phyloP scores from a whole-genome alignment of 1,139 yeast genomes.

The Fermentozyma sake region DNA sequence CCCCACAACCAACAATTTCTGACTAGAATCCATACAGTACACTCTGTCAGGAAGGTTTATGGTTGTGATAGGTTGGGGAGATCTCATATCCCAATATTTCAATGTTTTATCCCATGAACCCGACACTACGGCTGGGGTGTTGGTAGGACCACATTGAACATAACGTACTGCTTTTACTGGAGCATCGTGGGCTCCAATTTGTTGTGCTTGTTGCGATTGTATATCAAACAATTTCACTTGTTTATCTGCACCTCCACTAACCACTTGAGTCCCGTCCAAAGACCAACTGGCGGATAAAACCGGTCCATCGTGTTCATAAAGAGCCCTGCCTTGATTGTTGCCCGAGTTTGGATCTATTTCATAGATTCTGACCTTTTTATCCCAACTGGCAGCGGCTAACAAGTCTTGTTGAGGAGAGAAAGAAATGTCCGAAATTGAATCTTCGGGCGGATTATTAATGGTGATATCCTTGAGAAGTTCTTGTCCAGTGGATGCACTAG shows the following conservation, averaged over 20 bases:
- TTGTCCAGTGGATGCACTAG: constrained; percentile 45
- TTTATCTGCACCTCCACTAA: constrained; percentile 92
- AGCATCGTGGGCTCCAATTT: constrained; percentile 82
- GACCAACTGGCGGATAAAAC: constrained; percentile 83
- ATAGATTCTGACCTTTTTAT: constrained; percentile 88
- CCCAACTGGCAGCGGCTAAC: constrained; percentile 88
- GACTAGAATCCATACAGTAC: constrained; percentile 81
- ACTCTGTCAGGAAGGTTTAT: constrained; percentile 85
- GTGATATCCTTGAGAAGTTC: constrained; percentile 72
- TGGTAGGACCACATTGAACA: constrained; percentile 78
- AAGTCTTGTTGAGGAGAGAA: constrained; percentile 93
- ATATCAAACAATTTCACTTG: constrained; percentile 82
- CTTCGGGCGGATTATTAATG: constrained; percentile 86
- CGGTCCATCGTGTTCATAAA: constrained; percentile 88
- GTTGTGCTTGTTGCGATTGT: constrained; percentile 75
- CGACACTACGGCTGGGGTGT: constrained; percentile 79
- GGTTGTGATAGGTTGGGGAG: constrained; percentile 79
- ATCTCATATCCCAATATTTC: constrained; percentile 90
- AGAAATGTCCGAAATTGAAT: constrained; percentile 79
- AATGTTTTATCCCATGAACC: constrained; percentile 98
- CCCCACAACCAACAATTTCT: constrained; percentile 81
- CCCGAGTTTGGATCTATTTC: constrained; percentile 71
- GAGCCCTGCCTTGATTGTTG: constrained; percentile 77
- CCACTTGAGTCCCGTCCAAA: constrained; percentile 78
- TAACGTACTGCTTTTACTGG: constrained; percentile 72